Base-by-base conservation (phyloP, 2,329 filamentous ascomycete genomes). In the Trichothecium sympodiale region DNA sequence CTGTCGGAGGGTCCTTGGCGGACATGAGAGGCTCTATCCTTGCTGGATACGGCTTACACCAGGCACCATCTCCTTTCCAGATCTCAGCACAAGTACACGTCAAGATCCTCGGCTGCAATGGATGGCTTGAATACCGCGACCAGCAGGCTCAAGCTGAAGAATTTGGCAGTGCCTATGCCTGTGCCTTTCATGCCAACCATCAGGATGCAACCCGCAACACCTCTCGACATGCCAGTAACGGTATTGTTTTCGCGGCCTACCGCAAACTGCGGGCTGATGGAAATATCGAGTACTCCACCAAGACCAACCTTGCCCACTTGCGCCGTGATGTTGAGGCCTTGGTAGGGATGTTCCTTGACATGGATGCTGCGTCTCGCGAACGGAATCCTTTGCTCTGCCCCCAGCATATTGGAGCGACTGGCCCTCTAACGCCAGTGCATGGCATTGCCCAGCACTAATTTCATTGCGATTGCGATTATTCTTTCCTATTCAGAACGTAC, bases 181-280 rank as follows among this genome's bases (percentile, higher is more conserved):
- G 65, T 42, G 61, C 71, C 6, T 75, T 74, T 38, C 64, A 71
- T 48, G 64, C 61, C 0, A 63, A 62, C 10, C 30, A 35, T 13
- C 27, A 16, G 23, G 34, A 16, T 17, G 26, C 27, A 8, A 25
- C 9, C 18, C 36, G 25, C 29, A 38, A n/a, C 10, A 16, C 23
- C 14, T 33, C 29, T 14, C 60, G 67, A 23, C 20, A 25, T 25
- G 20, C 20, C 20, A 25, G 20, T 25, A 25, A 10, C 6, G 71
- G 70, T 31, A 67, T 75, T 38, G 64, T 74, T 5, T 75, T 75
- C 37, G 70, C 69, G 1, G 71, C 68, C 0, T 74, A 74, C 43
- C 60, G 69, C 16, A 65, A 66, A 41, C 65, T 67, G 13, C 54
- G 57, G 29, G 49, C 48, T 7, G 61, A 60, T 17, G 56, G 56